These are phyloP conservation scores for Helotiales sp. DNA, from an alignment of 2,329 filamentous ascomycete genomes.

Conservation along the genomic window DNA sequence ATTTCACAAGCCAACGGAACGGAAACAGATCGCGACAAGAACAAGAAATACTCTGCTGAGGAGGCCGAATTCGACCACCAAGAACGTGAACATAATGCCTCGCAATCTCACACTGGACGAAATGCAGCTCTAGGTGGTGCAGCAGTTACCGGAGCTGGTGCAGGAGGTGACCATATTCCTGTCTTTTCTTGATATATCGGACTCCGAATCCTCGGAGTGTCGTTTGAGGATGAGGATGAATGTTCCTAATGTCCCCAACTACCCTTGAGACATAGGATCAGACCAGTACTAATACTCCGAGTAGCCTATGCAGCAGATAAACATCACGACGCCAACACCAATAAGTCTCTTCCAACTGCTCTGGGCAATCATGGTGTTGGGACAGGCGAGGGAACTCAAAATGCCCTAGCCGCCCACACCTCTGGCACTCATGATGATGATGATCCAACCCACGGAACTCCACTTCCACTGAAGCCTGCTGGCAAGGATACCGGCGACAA, in stretches of 20 bases:
- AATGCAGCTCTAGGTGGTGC: conserved; percentile 32
- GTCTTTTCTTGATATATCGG: no score
- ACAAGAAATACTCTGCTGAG: conserved; percentile 36
- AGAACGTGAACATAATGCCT: conserved; percentile 35
- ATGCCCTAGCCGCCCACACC: conserved; percentile 19
- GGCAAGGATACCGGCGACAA: conserved; percentile 33
- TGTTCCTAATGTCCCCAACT: not conserved
- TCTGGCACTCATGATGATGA: conserved; percentile 23
- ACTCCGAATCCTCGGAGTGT: no score
- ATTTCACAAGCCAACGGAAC: conserved; percentile 3
- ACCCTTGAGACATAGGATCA: not conserved
- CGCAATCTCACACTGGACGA: conserved; percentile 27
- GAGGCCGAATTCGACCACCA: conserved; percentile 37
- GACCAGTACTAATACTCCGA: not conserved
- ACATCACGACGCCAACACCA: conserved; percentile 22
- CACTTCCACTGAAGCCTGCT: conserved; percentile 24
- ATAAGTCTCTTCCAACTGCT: conserved; percentile 25
- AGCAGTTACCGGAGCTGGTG: conserved; percentile 22
- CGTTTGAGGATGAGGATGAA: no score
- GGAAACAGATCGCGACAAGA: conserved; percentile 37
- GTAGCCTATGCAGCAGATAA: conserved; percentile 27
- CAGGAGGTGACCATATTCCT: no score
- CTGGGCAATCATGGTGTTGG: conserved; percentile 26
- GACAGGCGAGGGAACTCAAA: conserved; percentile 28
- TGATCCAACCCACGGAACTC: conserved; percentile 17